Conservation (phyloP, 2,329 filamentous ascomycete genomes). For the Juglanconis oblonga region DNA sequence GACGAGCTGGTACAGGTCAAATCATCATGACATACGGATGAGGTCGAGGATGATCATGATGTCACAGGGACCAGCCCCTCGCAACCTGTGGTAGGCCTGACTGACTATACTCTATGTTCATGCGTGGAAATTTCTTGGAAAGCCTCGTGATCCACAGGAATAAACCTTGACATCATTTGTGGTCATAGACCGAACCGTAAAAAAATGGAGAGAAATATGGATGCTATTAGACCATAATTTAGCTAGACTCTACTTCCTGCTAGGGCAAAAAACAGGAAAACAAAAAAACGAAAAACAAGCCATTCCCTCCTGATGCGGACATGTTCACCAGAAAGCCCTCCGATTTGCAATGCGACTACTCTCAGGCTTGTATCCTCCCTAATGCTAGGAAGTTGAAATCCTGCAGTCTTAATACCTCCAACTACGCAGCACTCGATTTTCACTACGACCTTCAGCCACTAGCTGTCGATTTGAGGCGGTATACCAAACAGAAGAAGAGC, state of each 20-base stretch:
- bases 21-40: neutral
- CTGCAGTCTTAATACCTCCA: constrained; percentile 9
- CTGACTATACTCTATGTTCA: neutral
- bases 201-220: neutral
- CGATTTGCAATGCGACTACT: neutral
- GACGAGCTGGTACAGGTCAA: neutral
- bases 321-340: neutral
- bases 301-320: neutral
- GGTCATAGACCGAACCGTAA: neutral
- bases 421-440: constrained; percentile 6
- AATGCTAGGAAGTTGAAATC: constrained; percentile 5
- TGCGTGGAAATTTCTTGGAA: too few relatives aligned
- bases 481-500: neutral
- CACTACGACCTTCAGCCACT: constrained; percentile 6
- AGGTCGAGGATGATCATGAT: neutral
- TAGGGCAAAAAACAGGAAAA: too few relatives aligned
- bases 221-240: too few relatives aligned
- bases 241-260: neutral
- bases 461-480: neutral
- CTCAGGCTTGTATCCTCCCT: neutral
- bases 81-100: neutral
- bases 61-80: neutral
- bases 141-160: too few relatives aligned
- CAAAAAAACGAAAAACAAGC: too few relatives aligned
- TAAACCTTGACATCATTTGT: neutral